phyloP scores from a whole-genome alignment of 2,329 filamentous ascomycete genomes.

The Penicillium fuscoglaucum region DNA sequence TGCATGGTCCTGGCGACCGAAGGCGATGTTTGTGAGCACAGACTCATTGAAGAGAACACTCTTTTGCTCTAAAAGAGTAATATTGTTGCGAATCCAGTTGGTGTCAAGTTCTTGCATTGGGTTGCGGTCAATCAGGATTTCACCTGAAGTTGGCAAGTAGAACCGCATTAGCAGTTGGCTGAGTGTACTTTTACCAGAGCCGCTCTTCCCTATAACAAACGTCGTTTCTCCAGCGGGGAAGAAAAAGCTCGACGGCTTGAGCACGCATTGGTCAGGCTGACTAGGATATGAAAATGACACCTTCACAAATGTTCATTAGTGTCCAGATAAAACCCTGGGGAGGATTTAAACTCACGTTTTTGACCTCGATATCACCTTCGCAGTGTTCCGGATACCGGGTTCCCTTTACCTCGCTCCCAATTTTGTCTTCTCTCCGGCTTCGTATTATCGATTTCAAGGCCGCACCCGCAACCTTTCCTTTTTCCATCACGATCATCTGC shows the following conservation, averaged over 20 bases:
- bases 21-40: constrained; percentile 72
- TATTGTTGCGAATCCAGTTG: constrained; percentile 72
- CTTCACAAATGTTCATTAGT: constrained; percentile 44
- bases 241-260: constrained; percentile 64
- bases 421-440: constrained; percentile 22
- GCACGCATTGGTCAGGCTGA: constrained; percentile 59
- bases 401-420: constrained; percentile 32
- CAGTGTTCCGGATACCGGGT: constrained; percentile 47
- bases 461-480: constrained; percentile 72
- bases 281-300: constrained; percentile 81
- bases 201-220: constrained; percentile 82
- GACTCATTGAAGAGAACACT: constrained; percentile 80
- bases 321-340: not conserved
- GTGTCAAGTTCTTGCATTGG: constrained; percentile 63
- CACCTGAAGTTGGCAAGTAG: constrained; percentile 66
- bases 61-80: constrained; percentile 80
- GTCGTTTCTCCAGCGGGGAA: constrained; percentile 72
- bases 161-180: constrained; percentile 77
- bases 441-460: constrained; percentile 56
- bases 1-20: constrained; percentile 60
- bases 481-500: constrained; percentile 73
- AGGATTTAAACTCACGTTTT: constrained; percentile 52
- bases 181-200: constrained; percentile 89
- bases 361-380: constrained; percentile 67
- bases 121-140: constrained; percentile 67